Evolutionary conservation across 495 filamentous ascomycete genomes (phyloP).

Genomic region (Aspergillus egyptiacus): DNA sequence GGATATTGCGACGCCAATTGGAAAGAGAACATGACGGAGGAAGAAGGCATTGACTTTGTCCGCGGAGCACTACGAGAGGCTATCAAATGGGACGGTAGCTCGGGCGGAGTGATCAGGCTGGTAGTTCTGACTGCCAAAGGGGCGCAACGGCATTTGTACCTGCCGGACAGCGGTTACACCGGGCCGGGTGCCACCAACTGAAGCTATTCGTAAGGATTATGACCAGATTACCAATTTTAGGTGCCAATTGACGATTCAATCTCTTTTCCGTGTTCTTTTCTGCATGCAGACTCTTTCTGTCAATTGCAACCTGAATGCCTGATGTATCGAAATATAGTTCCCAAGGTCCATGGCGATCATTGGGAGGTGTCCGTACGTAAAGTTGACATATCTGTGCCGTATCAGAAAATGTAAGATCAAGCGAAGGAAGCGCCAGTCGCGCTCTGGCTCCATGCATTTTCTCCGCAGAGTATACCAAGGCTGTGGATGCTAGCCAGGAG

Average conservation of each 20-base stretch:
- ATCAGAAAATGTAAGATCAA: background rate
- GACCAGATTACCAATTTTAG: conserved; percentile 18
- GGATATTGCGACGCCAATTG: conserved; percentile 97
- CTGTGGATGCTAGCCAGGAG: background rate
- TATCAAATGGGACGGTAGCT: conserved; percentile 99
- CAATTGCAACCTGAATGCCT: too few relatives aligned
- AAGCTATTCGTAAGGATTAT: conserved; percentile 25
- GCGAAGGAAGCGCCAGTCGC: background rate
- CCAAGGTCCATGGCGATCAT: background rate
- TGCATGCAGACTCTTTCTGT: too few relatives aligned
- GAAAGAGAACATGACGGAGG: conserved; percentile 91
- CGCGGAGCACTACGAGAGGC: conserved; percentile 85
- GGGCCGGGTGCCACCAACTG: conserved; percentile 50
- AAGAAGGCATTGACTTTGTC: conserved; percentile 87
- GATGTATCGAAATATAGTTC: background rate
- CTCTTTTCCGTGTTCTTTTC: background rate
- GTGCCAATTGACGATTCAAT: conserved; percentile 5
- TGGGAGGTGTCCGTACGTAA: background rate
- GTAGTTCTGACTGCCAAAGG: conserved; percentile 87
- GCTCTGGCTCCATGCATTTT: background rate
- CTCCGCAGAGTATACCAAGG: background rate
- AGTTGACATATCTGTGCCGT: conserved; percentile 1
- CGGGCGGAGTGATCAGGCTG: conserved; percentile 95
- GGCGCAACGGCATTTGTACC: conserved; percentile 82
- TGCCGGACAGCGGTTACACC: conserved; percentile 80